Evolutionary conservation across 352 stramenopile species (phyloP), one percentile per base, ranked within the genome.

Genomic region (Peronosclerospora sorghi): DNA sequence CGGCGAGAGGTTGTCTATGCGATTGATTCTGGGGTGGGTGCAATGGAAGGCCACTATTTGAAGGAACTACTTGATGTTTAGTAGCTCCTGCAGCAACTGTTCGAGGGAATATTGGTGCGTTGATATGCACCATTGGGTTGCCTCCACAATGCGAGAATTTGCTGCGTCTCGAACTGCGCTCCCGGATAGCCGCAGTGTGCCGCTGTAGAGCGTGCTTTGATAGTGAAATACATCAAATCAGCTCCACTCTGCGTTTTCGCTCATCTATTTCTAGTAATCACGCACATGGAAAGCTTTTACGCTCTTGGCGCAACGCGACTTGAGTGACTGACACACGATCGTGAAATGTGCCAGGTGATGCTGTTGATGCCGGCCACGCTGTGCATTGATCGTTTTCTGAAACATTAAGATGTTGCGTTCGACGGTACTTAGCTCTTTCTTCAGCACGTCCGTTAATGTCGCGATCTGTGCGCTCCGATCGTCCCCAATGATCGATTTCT

Each of bases 261-360:
- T 23, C 27, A 14, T 15, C 30, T 35, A 7, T 17, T n/a, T 35
- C 13, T 18, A 9, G 30, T 17, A 12, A 40, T 41, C 6, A 64
- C 68, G 28, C 48, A 87, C 78, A 44, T 90, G 78, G 40, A 91
- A 86, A 18, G 65, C 58, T 51, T 87, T 86, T 32, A 72, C 72
- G 48, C 73, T 87, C 51, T 86, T 88, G 35, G 79, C 76, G 41
- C 74, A 88, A 32, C 79, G 73, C 34, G 70, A 59, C 54, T 91
- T 88, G 36, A 91, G 65, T 39, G 74, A 88, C 48, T 76, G 67
- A 36, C 72, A 86, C 41, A 91, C 59, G 47, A 91, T 70, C 6
- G 63, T 52, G 48, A 91, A 91, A 48, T 91, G 79, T n/a, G 71
- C 73, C 32, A 82, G 73, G 36, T 91, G 70, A 45, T 91, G 73